Base-by-base conservation (phyloP, 2,329 filamentous ascomycete genomes). In the Apiospora pterosperma region DNA sequence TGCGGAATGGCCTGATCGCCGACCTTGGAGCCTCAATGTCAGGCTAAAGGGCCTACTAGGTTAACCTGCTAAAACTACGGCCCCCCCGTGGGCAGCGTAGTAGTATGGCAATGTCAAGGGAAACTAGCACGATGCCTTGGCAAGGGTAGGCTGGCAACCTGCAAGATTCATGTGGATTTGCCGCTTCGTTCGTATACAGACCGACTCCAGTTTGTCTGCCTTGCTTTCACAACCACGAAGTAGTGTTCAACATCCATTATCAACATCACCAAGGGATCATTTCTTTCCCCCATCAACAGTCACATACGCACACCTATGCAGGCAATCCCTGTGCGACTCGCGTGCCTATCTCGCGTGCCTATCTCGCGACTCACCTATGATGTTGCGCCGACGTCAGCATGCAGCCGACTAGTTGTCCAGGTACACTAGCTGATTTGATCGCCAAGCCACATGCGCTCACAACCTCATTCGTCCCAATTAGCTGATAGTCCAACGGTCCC, bases 331-430 rank as follows among this genome's bases (percentile, higher is more conserved):
- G 48, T 55, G 48, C 28, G 48, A 55, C 28, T 55, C 48, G 48
- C 66, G 63, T 41, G 59, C 41, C 48, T 11, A 34, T 34, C 48
- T 21, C 25, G 31, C 41, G 64, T n/a, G n/a, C n/a, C 48, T 11
- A 34, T 34, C 48, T 21, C 25, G 31, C 41, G 64, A 38, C 65
- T 36, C 28, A 41, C 70, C 65, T 69, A 73, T 73, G 69, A 71
- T 71, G 69, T 63, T 67, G 67, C 62, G 64, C 63, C 66, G 68
- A 73, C 72, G 71, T 74, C 72, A 73, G 70, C 70, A 61, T 70
- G 71, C 70, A 73, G 67, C 8, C 28, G 16, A 21, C 48, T 55
- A 34, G 48, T 55, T 21, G 48, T 28, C 41, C 52, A 34, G 64
- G 62, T 62, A 62, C n/a, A 44, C 64, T 66, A 64, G 63, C 21